A percentile compares a stretch with the other conserved stretches of the same genome.
Conservation (phyloP, 129 eudicot species). For the Pittosporum tobira region DNA sequence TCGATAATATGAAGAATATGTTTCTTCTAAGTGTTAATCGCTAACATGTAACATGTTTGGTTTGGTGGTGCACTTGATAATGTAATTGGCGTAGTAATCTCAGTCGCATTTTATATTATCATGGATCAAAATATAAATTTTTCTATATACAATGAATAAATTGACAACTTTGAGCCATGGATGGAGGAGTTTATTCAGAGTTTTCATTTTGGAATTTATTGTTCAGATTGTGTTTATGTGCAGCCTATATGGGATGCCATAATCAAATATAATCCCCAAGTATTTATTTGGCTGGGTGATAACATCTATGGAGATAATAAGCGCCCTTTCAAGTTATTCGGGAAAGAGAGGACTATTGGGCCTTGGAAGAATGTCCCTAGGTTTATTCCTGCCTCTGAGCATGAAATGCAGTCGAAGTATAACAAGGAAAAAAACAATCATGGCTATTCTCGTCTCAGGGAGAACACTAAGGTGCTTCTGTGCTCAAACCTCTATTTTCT, state of each 20-base stretch:
- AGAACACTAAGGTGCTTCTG: conserved; percentile 28
- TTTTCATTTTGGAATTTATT: neutral
- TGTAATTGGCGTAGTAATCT: too few relatives aligned
- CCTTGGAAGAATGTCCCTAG: conserved; percentile 73
- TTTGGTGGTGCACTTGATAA: too few relatives aligned
- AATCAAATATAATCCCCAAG: conserved; percentile 36
- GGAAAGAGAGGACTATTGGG: conserved; percentile 54
- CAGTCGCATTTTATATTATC: too few relatives aligned
- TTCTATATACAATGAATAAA: too few relatives aligned
- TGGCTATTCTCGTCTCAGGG: conserved; percentile 41
- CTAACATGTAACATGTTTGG: too few relatives aligned
- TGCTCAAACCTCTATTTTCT: neutral
- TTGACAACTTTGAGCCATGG: too few relatives aligned
- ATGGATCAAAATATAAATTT: too few relatives aligned
- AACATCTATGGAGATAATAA: conserved; percentile 57
- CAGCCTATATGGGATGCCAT: conserved; percentile 64
- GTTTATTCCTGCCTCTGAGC: conserved; percentile 40
- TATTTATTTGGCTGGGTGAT: conserved; percentile 68
- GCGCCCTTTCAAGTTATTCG: conserved; percentile 45
- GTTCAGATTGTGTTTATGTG: neutral
- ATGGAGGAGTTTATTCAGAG: too few relatives aligned
- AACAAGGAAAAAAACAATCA: conserved; percentile 30
- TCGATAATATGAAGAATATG: too few relatives aligned
- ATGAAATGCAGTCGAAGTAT: conserved; percentile 44
- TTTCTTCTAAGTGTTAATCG: too few relatives aligned